Evolutionary conservation across 164 flowering plant species (phyloP), one percentile per base, ranked within the genome.

Genomic region (Malania oleifera): DNA sequence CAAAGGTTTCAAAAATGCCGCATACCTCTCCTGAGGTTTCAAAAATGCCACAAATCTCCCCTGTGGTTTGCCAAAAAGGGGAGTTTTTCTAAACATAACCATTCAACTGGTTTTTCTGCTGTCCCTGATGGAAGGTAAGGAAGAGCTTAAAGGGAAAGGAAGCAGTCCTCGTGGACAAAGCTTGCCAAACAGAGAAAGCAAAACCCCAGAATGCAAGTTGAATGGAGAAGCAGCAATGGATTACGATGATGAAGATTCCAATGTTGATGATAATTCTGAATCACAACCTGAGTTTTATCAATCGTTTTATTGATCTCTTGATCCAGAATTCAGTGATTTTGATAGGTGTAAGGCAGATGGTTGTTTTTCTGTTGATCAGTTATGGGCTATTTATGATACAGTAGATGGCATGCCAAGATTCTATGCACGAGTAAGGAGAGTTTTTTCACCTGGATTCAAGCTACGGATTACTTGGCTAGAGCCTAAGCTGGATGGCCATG

Each of bases 351-450:
- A 57, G 59, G 48, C n/a, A 14, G 63, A 67, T 52, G 49, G 43
- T 3, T 60, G 63, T 61, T 74, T 81, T 63, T 52, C 55, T 52
- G 77, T 53, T 19, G 68, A 62, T 59, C 85, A 83, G 54, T 24
- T 75, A 23, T 83, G 89, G 89, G 89, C 85, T 52, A 12, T 62
- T n/a, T 83, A 79, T 74, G 89, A 83, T 63, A 24, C 60, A 7
- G 2, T 50, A 1, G 85, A 81, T 63, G 69, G 72, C 61, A 81
- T 83, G 85, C 89, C 89, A 19, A 74, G 89, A 58, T 77, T 68
- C 57, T 81, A 83, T 75, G 85, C 76, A 54, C 58, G 50, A 13
- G 24, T 81, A 25, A 70, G 50, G 47, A 70, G 67, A 56, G 71
- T 79, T 7, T 56, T 24, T 15, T 44, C 67, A 22, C 72, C 74